phyloP scores from a whole-genome alignment of 768 basidiomycete species.

The Lactifluus echinatus region DNA sequence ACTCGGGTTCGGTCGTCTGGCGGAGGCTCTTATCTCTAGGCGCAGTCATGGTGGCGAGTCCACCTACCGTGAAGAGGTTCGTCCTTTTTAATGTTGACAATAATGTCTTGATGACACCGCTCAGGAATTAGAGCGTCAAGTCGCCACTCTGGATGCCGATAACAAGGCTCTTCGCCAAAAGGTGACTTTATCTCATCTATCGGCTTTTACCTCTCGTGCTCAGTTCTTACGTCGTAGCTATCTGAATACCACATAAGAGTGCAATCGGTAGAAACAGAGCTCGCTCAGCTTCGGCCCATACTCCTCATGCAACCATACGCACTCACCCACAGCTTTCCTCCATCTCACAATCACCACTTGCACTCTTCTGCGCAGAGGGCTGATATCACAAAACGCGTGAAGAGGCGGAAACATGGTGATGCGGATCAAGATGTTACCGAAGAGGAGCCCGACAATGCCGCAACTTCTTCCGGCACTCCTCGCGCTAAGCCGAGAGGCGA shows the following conservation, averaged over 20 bases:
- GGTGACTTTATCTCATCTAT: constrained; percentile 29
- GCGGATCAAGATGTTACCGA: constrained; percentile 22
- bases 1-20: constrained; percentile 54
- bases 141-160: constrained; percentile 46
- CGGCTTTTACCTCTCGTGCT: neutral
- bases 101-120: constrained; percentile 9
- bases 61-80: constrained; percentile 38
- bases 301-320: constrained; percentile 52
- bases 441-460: constrained; percentile 21
- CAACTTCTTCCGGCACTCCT: constrained; percentile 24
- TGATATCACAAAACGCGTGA: constrained; percentile 1
- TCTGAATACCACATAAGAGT: constrained; percentile 48
- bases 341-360: constrained; percentile 20
- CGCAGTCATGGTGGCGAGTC: constrained; percentile 34
- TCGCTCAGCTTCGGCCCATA: constrained; percentile 56
- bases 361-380: constrained; percentile 14
- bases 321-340: constrained; percentile 23
- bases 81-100: constrained; percentile 16
- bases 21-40: constrained; percentile 53
- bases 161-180: constrained; percentile 53
- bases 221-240: constrained; percentile 34
- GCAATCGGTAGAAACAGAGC: constrained; percentile 50
- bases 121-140: constrained; percentile 50
- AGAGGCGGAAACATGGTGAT: constrained; percentile 25
- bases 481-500: constrained; percentile 16